Percentiles rank a stretch among this genome's conserved stretches.
Conservation (phyloP, 768 basidiomycete species). For the Suillus alpinus region DNA sequence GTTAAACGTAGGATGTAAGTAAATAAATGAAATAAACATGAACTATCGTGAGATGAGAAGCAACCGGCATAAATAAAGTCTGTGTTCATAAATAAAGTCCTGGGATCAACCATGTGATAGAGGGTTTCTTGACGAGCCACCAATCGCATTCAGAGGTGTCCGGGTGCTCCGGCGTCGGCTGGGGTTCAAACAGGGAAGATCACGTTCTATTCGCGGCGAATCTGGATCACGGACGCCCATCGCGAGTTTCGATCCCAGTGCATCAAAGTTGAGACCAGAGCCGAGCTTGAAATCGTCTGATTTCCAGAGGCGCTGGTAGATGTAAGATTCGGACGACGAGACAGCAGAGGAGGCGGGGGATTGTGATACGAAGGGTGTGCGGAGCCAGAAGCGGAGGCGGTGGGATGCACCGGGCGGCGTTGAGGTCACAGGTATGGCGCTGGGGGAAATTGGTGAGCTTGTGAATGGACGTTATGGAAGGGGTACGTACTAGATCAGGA, state of each 20-base stretch:
- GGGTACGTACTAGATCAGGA: slow-evolving; percentile 57
- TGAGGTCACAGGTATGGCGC: slow-evolving; percentile 54
- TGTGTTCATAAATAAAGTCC: background rate
- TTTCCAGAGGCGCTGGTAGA: slow-evolving; percentile 69
- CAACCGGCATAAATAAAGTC: background rate
- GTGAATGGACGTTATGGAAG: background rate
- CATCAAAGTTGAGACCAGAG: slow-evolving; percentile 50
- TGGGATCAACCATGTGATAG: slow-evolving; percentile 5
- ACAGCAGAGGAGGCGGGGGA: slow-evolving; percentile 27
- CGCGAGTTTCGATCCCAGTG: slow-evolving; percentile 46
- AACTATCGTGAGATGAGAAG: background rate
- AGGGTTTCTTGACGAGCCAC: background rate
- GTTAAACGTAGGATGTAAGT: background rate
- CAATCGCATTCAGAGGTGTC: slow-evolving; percentile 3
- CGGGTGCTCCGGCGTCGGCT: slow-evolving; percentile 10
- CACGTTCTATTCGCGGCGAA: slow-evolving; percentile 10
- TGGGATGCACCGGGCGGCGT: slow-evolving; percentile 57
- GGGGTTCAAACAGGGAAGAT: slow-evolving; percentile 4
- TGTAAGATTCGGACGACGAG: slow-evolving; percentile 46
- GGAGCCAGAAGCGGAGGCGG: slow-evolving; percentile 63
- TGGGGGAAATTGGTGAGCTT: slow-evolving; percentile 19
- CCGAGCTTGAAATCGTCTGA: slow-evolving; percentile 62
- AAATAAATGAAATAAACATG: background rate
- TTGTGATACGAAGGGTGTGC: slow-evolving; percentile 38
- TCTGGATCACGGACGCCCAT: slow-evolving; percentile 40